These are phyloP conservation scores for Botrytis hyacinthi DNA, from an alignment of 2,329 filamentous ascomycete species.

Conservation along the genomic window DNA sequence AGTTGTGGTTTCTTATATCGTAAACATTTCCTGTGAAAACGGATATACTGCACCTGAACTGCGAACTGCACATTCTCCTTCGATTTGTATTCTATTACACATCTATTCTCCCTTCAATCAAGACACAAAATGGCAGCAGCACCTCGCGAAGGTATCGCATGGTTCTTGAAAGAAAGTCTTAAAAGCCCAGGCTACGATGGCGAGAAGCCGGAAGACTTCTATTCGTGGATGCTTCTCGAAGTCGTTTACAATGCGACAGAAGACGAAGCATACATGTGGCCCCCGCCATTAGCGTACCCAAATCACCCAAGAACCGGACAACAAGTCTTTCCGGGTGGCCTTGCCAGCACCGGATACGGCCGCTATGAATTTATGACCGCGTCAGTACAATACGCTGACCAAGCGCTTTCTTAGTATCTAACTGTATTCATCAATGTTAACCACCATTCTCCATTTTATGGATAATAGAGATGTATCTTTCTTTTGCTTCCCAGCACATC, in stretches of 20 bases:
- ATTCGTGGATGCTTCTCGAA: constrained; percentile 11
- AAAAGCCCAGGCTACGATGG: constrained; percentile 7
- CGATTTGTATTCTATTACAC: neutral
- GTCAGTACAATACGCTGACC: too few relatives aligned
- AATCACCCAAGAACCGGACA: neutral
- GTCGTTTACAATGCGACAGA: constrained; percentile 2
- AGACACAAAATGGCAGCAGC: constrained; percentile 3
- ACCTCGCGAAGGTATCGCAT: neutral
- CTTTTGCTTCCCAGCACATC: too few relatives aligned
- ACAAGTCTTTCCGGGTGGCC: neutral
- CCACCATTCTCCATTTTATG: too few relatives aligned
- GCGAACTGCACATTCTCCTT: too few relatives aligned
- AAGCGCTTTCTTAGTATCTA: too few relatives aligned
- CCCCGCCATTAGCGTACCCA: neutral
- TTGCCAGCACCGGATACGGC: neutral
- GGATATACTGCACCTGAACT: too few relatives aligned
- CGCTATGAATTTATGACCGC: constrained; percentile 5
- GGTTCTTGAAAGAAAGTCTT: constrained; percentile 13
- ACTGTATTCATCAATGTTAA: too few relatives aligned
- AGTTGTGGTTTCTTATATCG: neutral
- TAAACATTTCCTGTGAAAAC: neutral
- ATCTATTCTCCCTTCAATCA: too few relatives aligned
- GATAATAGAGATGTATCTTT: too few relatives aligned
- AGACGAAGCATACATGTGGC: neutral
- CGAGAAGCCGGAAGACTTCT: neutral